A percentile compares a stretch with the other conserved stretches of the same genome.
phyloP scores from a whole-genome alignment of 2,329 filamentous ascomycete species.

The Macroventuria anomochaeta region DNA sequence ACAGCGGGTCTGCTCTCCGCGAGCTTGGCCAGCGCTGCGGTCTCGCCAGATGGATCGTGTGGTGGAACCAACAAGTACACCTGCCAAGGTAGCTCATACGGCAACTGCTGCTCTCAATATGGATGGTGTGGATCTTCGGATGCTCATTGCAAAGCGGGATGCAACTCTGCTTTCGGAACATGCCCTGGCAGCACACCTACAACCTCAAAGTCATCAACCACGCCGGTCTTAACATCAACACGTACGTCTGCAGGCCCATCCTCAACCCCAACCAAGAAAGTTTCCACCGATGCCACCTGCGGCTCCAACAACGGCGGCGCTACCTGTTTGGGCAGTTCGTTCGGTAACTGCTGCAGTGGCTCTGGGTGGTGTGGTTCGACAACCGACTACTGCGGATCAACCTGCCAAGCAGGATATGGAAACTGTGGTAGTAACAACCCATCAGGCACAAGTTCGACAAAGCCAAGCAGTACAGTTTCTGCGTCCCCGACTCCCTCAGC shows the following conservation, averaged over 20 bases:
- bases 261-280: slow-evolving; percentile 34
- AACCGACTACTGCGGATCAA: slow-evolving; percentile 42
- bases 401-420: slow-evolving; percentile 44
- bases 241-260: slow-evolving; percentile 24
- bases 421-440: slow-evolving; percentile 32
- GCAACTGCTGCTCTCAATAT: slow-evolving; percentile 54
- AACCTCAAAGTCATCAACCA: slow-evolving; percentile 18
- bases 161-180: slow-evolving; percentile 42
- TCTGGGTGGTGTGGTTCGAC: slow-evolving; percentile 53
- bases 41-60: slow-evolving; percentile 52
- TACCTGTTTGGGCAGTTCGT: slow-evolving; percentile 23
- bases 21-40: slow-evolving; percentile 26
- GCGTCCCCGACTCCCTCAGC: slow-evolving; percentile 24
- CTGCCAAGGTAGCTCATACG: slow-evolving; percentile 53
- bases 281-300: slow-evolving; percentile 51
- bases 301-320: slow-evolving; percentile 48
- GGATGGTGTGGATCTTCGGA: slow-evolving; percentile 49
- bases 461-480: slow-evolving; percentile 20
- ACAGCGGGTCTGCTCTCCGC: slow-evolving; percentile 30
- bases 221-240: slow-evolving; percentile 10
- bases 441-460: slow-evolving; percentile 18
- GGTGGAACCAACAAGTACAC: slow-evolving; percentile 51
- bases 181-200: slow-evolving; percentile 28
- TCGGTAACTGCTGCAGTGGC: slow-evolving; percentile 50
- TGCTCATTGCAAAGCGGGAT: slow-evolving; percentile 41